Evolutionary conservation across 768 basidiomycete species (phyloP), one percentile per base, ranked within the genome.

Genomic region (Amanita jacksonii): DNA sequence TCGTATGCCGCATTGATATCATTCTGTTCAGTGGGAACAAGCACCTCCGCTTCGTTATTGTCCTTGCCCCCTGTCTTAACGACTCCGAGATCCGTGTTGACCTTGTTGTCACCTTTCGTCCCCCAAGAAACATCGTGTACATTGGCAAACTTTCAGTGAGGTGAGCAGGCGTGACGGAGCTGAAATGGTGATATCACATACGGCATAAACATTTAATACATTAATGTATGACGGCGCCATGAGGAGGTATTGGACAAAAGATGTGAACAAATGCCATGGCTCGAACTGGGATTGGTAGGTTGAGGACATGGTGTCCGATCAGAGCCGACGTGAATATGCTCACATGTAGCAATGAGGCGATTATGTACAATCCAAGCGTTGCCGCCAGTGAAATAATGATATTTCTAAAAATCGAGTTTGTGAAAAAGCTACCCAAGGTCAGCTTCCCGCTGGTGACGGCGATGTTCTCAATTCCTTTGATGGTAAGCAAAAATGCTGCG

Each of bases 261-360:
- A 89, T 0, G 96, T 97, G 55, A 99, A 71, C 90, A 99, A 87
- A 60, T 99, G 96, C 90, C 92, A 96, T 2, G 94, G 94, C 52
- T 98, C 92, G 53, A 96, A 81, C 81, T 94, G 43, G n/a, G 23
- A 28, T 8, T 12, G 12, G 7, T 12, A 28, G 36, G 38, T 27
- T 47, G 34, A 38, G 16, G 5, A 38, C 23, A 27, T n/a, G n/a
- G 5, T 5, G 12, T 22, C 27, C 24, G 25, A 12, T 7, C 18
- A 15, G 22, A 27, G 8, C 30, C 18, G 34, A 49, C 36, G 5
- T 18, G 24, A 30, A 25, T n/a, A 49, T 7, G 76, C 91, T 55
- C 56, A 92, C 87, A 64, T 91, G 91, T 38, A 93, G 72, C 8
- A 98, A 52, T 3, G 83, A 87, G 0, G 93, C 73, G 35, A 88